Evolutionary conservation across 768 basidiomycete species (phyloP).

Genomic region (Auriscalpium orientale): DNA sequence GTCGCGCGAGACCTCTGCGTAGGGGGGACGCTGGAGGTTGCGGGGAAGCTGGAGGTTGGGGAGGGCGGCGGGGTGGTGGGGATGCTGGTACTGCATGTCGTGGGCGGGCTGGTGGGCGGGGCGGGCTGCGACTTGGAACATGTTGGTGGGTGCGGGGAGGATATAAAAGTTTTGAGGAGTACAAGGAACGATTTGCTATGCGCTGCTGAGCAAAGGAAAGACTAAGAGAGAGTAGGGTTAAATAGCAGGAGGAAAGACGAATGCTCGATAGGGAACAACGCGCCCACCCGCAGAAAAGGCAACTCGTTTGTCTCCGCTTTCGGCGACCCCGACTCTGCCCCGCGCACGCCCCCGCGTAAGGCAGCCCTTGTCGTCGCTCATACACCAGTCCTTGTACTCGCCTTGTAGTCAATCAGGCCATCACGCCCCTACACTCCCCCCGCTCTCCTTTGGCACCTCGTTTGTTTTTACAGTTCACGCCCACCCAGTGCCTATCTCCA

Average conservation of each 20-base stretch:
- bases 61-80: slow-evolving; percentile 16
- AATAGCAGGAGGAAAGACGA: slow-evolving; percentile 13
- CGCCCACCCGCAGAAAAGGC: slow-evolving; percentile 8
- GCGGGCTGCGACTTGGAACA: slow-evolving; percentile 14
- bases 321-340: neutral
- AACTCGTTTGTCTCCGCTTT: slow-evolving; percentile 14
- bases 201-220: slow-evolving; percentile 16
- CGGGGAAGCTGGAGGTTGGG: slow-evolving; percentile 62
- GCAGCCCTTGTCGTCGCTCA: no score
- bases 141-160: neutral
- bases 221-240: slow-evolving; percentile 4
- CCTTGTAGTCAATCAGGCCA: no score
- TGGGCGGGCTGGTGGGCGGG: slow-evolving; percentile 6
- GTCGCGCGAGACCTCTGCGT: slow-evolving; percentile 47
- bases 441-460: no score
- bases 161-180: neutral
- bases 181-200: neutral
- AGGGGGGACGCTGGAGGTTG: slow-evolving; percentile 55
- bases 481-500: no score
- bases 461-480: no score
- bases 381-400: no score
- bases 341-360: no score
- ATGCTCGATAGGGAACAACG: slow-evolving; percentile 15
- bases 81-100: slow-evolving; percentile 15
- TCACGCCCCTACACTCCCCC: no score